Percentiles rank a stretch among this genome's conserved stretches.
Conservation (phyloP, 306 rosid genomes). For the Gastrolobium villosum region DNA sequence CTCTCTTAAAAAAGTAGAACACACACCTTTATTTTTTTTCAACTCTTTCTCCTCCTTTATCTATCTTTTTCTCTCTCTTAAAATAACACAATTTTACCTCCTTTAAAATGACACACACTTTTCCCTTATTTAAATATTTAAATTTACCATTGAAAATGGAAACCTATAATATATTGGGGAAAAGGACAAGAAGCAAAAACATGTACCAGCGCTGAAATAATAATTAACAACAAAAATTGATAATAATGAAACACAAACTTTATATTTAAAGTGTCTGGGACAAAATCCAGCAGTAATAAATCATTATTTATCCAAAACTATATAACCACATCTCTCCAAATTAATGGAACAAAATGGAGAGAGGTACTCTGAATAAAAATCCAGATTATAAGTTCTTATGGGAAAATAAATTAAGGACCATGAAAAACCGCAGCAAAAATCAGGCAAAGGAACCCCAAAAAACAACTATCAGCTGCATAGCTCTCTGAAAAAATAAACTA, state of each 20-base stretch:
- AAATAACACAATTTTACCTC: too few species aligned
- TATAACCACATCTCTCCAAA: constrained; percentile 53
- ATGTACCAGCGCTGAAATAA: neutral
- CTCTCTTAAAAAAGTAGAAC: too few species aligned
- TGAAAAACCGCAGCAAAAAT: constrained; percentile 56
- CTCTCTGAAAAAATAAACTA: constrained; percentile 24
- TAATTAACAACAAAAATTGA: constrained; percentile 2
- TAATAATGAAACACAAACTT: constrained; percentile 40
- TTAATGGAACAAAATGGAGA: constrained; percentile 13
- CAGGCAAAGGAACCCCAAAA: constrained; percentile 41
- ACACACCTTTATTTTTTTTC: too few species aligned
- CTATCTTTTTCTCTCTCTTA: too few species aligned
- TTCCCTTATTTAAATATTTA: neutral
- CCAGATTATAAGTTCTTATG: constrained; percentile 32
- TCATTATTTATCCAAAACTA: constrained; percentile 55
- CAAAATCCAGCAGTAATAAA: constrained; percentile 46
- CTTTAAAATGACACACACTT: too few species aligned
- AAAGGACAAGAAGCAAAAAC: neutral
- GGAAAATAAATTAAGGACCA: constrained; percentile 52
- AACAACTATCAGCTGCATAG: constrained; percentile 39
- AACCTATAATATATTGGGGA: neutral
- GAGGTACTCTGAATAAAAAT: constrained; percentile 47
- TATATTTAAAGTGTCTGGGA: constrained; percentile 40
- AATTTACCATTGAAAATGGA: neutral
- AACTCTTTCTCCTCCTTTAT: too few species aligned